phyloP scores from a whole-genome alignment of 2,329 filamentous ascomycete species.

The Pseudogymnoascus sp. region DNA sequence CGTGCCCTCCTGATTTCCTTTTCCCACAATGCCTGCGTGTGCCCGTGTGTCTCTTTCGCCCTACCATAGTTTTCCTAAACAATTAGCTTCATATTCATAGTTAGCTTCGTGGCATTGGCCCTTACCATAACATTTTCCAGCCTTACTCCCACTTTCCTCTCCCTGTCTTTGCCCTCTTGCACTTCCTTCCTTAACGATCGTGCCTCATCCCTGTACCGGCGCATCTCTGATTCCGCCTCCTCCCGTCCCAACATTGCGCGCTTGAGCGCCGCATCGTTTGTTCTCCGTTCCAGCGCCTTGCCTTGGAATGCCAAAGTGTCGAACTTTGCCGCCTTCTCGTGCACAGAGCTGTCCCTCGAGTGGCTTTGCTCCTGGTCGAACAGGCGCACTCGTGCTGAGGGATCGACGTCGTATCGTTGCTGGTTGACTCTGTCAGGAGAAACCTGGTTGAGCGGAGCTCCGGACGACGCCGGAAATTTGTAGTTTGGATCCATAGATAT shows the following conservation, averaged over 20 bases:
- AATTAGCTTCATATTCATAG: constrained; percentile 28
- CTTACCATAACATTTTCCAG: constrained; percentile 62
- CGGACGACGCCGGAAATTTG: constrained; percentile 46
- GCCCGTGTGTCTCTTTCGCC: constrained; percentile 59
- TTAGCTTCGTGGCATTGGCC: constrained; percentile 18
- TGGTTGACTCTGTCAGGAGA: constrained; percentile 58
- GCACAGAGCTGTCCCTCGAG: constrained; percentile 50
- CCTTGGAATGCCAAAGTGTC: constrained; percentile 51
- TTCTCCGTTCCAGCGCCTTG: constrained; percentile 54
- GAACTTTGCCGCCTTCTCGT: constrained; percentile 63
- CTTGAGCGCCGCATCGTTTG: constrained; percentile 56
- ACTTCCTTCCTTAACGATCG: constrained; percentile 46
- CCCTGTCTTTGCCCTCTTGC: constrained; percentile 57
- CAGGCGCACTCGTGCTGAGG: constrained; percentile 11
- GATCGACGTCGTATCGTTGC: constrained; percentile 26
- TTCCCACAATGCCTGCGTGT: constrained; percentile 60
- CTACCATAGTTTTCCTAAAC: constrained; percentile 59
- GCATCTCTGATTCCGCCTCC: constrained; percentile 61
- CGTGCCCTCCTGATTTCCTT: constrained; percentile 62
- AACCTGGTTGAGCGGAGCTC: constrained; percentile 48
- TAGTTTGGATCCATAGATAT: constrained; percentile 35
- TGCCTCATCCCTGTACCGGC: constrained; percentile 53
- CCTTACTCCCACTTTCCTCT: constrained; percentile 57
- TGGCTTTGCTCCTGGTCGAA: constrained; percentile 17
- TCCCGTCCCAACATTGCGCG: constrained; percentile 60